Percentiles rank a stretch among this genome's conserved stretches.
These are phyloP conservation scores for Erigeron canadensis DNA, from an alignment of 129 eudicot genomes.

Conservation along the genomic window DNA sequence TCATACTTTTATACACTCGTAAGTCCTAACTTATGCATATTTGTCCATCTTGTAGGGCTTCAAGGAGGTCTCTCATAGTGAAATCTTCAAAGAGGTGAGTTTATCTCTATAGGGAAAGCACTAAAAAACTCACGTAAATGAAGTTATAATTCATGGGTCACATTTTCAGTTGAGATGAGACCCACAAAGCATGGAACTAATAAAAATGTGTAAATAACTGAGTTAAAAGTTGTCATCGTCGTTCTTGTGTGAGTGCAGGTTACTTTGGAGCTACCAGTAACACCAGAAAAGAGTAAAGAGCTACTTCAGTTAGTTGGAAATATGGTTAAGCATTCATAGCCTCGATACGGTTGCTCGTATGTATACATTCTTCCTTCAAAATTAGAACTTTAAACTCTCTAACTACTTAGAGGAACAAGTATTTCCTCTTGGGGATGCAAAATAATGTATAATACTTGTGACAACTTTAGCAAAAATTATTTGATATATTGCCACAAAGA, in stretches of 20 bases:
- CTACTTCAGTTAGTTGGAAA: constrained; percentile 49
- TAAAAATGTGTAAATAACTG: background rate
- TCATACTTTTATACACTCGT: background rate
- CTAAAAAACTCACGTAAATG: background rate
- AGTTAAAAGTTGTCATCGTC: constrained; percentile 1
- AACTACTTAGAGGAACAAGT: background rate
- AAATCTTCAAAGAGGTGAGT: constrained; percentile 90
- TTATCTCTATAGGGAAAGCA: background rate
- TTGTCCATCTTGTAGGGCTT: constrained; percentile 60
- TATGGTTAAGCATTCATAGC: constrained; percentile 50
- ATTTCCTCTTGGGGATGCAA: background rate
- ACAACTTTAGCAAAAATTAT: background rate
- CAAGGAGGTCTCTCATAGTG: constrained; percentile 70
- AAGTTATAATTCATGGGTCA: constrained; percentile 1
- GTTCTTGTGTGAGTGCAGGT: constrained; percentile 45
- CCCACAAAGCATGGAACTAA: background rate
- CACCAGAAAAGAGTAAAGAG: constrained; percentile 54
- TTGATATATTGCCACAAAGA: background rate
- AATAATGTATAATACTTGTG: background rate
- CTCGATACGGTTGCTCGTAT: background rate
- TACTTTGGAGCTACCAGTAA: constrained; percentile 66
- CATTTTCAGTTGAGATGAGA: background rate
- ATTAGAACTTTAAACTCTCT: constrained; percentile 10
- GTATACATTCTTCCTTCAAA: constrained; percentile 15
- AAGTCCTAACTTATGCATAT: background rate